Conservation (phyloP, 202 grass and related monocot species). For the Musa balbisiana region DNA sequence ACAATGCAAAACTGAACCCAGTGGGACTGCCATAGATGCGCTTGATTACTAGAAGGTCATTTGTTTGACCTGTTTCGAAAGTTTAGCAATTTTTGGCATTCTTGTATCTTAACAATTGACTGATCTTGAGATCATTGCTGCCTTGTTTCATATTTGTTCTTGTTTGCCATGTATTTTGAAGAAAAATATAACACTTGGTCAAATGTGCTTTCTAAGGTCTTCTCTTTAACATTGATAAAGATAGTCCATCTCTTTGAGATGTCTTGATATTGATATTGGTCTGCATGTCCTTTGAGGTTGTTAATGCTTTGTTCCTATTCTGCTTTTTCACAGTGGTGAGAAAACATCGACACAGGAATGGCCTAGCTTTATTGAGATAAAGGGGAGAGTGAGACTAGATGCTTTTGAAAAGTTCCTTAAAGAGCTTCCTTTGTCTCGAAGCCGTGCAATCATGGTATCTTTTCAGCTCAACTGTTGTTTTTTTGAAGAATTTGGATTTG, state of each 20-base stretch:
- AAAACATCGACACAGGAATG: constrained; percentile 82
- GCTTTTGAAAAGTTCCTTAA: constrained; percentile 89
- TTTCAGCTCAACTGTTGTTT: not conserved
- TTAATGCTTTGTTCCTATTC: not conserved
- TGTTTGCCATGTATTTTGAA: no score
- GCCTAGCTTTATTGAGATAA: constrained; percentile 89
- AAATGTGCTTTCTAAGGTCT: no score
- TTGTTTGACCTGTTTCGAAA: not conserved
- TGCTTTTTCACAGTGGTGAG: constrained; percentile 74
- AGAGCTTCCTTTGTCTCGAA: constrained; percentile 83
- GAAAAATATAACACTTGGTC: no score
- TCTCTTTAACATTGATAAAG: no score
- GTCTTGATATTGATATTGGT: not conserved
- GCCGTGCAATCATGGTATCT: constrained; percentile 90
- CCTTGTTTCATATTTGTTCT: not conserved
- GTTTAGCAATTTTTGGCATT: not conserved
- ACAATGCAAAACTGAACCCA: no score
- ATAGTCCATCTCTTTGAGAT: no score
- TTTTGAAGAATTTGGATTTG: not conserved
- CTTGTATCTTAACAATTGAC: not conserved
- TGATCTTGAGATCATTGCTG: not conserved
- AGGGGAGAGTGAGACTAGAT: constrained; percentile 89
- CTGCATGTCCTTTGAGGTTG: not conserved
- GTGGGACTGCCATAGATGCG: not conserved
- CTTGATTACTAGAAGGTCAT: not conserved